These are phyloP conservation scores for Datura wrightii DNA, from an alignment of 257 asterid species.

Conservation along the genomic window DNA sequence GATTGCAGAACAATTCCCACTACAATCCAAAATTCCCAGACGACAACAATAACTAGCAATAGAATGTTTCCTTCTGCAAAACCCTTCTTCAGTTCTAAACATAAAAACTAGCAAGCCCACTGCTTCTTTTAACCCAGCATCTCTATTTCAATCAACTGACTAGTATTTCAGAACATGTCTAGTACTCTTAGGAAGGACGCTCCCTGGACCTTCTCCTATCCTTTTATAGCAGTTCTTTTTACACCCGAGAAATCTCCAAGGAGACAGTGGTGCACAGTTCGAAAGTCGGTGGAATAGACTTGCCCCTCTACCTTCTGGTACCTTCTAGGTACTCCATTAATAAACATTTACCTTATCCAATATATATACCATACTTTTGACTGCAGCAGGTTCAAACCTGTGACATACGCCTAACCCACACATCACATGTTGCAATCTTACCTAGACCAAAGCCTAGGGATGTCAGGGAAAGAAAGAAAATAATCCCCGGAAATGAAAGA, in stretches of 20 bases:
- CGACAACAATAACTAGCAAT: slow-evolving; percentile 1
- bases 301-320: neutral
- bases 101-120: neutral
- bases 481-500: neutral
- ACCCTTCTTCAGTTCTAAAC: slow-evolving; percentile 7
- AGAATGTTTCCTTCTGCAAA: slow-evolving; percentile 16
- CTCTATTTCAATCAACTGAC: slow-evolving; percentile 17
- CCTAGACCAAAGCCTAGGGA: neutral
- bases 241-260: neutral
- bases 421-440: neutral
- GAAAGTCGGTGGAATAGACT: neutral
- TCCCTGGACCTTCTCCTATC: neutral
- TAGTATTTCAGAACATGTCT: neutral
- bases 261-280: neutral
- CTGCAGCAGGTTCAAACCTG: neutral
- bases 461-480: too few relatives aligned
- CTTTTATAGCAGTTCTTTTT: neutral
- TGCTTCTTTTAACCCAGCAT: neutral
- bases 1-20: neutral
- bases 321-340: neutral
- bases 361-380: neutral
- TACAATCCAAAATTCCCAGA: slow-evolving; percentile 5
- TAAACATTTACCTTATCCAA: neutral
- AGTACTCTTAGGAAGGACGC: neutral
- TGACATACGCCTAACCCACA: slow-evolving; percentile 1